Conservation (phyloP, 805 yeast species). For the Candida chilensis region DNA sequence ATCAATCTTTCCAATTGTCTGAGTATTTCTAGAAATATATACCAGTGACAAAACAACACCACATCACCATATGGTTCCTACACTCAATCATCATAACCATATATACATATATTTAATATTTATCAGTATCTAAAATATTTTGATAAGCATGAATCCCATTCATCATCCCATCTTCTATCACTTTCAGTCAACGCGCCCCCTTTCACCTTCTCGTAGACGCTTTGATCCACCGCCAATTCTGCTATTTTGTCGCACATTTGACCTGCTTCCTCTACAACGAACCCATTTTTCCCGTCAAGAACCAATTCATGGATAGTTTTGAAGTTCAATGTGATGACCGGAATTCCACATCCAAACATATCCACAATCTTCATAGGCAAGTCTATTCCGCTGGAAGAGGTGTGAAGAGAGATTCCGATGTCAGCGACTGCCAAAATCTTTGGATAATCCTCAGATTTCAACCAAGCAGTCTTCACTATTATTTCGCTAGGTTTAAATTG, state of each 20-base stretch:
- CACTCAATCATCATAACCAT: too few species aligned
- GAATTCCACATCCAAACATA: slow-evolving; percentile 92
- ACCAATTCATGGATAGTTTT: slow-evolving; percentile 77
- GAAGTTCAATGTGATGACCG: slow-evolving; percentile 73
- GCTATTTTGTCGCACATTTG: slow-evolving; percentile 25
- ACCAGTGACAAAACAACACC: too few species aligned
- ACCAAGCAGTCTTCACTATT: slow-evolving; percentile 63
- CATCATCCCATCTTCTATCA: slow-evolving; percentile 58
- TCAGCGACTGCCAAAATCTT: slow-evolving; percentile 67
- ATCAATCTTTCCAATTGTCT: too few species aligned
- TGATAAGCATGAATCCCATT: slow-evolving; percentile 51
- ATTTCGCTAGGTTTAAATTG: slow-evolving; percentile 36
- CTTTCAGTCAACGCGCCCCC: slow-evolving; percentile 73
- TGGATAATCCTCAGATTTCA: slow-evolving; percentile 74
- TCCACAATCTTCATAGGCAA: slow-evolving; percentile 97
- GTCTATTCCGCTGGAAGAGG: slow-evolving; percentile 88
- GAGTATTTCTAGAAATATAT: too few species aligned
- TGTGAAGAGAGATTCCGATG: slow-evolving; percentile 82
- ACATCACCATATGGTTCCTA: too few species aligned
- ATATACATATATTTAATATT: too few species aligned
- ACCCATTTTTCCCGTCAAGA: slow-evolving; percentile 59
- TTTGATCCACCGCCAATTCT: slow-evolving; percentile 19
- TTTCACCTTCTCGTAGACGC: slow-evolving; percentile 31
- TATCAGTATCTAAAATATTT: too few species aligned
- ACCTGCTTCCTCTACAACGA: slow-evolving; percentile 33